phyloP scores from a whole-genome alignment of 306 rosid genomes.

The Ormosia semicastrata region DNA sequence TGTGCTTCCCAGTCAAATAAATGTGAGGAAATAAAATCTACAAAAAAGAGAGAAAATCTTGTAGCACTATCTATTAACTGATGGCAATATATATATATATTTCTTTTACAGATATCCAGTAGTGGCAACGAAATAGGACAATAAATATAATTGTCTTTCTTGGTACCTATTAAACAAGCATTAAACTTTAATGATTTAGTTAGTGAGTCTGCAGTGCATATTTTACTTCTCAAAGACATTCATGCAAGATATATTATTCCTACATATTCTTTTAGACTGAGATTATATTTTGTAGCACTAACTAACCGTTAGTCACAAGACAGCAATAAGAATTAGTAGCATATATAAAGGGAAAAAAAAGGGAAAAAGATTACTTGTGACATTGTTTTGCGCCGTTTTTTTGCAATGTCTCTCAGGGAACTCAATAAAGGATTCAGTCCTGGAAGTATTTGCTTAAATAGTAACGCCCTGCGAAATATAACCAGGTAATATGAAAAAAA shows the following conservation, averaged over 20 bases:
- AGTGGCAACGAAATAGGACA: background rate
- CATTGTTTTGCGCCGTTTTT: constrained; percentile 66
- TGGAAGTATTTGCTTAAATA: constrained; percentile 86
- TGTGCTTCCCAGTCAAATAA: background rate
- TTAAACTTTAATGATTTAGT: background rate
- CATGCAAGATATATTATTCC: background rate
- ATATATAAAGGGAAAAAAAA: background rate
- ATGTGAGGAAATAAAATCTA: background rate
- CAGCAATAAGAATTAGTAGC: background rate
- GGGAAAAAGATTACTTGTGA: constrained; percentile 54
- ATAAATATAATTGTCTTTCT: background rate
- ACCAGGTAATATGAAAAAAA: background rate
- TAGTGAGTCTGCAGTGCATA: background rate
- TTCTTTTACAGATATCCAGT: background rate
- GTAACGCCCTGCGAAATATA: constrained; percentile 51
- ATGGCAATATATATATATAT: background rate
- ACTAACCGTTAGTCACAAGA: background rate
- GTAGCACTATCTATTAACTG: background rate
- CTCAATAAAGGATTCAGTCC: constrained; percentile 74
- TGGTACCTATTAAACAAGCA: background rate
- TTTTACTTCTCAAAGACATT: background rate
- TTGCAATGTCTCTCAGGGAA: constrained; percentile 65
- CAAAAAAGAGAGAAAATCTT: background rate
- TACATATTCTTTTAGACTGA: background rate
- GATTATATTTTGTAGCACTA: background rate